These are phyloP conservation scores for Ophiosphaerella herpotricha DNA, from an alignment of 2,329 filamentous ascomycete species.

Conservation along the genomic window DNA sequence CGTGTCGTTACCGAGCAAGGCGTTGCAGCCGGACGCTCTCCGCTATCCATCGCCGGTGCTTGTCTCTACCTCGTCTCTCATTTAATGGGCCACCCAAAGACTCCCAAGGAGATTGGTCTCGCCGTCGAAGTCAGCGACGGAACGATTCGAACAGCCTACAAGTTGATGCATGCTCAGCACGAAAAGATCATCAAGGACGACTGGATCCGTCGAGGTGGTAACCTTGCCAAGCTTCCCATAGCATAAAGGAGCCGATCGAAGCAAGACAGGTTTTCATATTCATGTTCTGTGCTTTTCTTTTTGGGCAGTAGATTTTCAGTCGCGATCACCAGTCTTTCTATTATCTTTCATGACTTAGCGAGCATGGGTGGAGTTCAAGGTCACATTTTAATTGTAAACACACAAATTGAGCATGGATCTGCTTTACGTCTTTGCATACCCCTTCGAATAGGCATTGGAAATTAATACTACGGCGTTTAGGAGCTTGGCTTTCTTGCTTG, in stretches of 20 bases:
- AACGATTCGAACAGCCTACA: constrained; percentile 95
- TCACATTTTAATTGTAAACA: not conserved
- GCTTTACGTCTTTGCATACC: constrained; percentile 9
- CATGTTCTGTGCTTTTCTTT: not conserved
- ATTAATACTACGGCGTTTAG: constrained; percentile 6
- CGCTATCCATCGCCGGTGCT: constrained; percentile 89
- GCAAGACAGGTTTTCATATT: not conserved
- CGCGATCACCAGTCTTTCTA: not conserved
- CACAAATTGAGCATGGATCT: constrained; percentile 1
- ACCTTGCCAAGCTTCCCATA: constrained; percentile 70
- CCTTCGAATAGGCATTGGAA: constrained; percentile 9
- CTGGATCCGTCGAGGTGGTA: constrained; percentile 75
- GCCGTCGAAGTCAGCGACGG: constrained; percentile 93
- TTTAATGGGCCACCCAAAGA: constrained; percentile 76
- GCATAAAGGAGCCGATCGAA: constrained; percentile 38
- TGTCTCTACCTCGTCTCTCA: constrained; percentile 96
- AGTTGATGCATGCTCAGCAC: constrained; percentile 76
- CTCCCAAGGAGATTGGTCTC: constrained; percentile 82
- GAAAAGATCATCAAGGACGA: constrained; percentile 75
- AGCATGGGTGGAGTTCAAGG: constrained; percentile 17
- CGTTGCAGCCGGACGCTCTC: constrained; percentile 87
- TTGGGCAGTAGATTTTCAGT: not conserved
- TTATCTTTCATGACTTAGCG: constrained; percentile 1
- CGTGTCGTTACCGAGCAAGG: constrained; percentile 76
- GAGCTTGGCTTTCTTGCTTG: not conserved